A percentile compares a stretch with the other conserved stretches of the same genome.
These are phyloP conservation scores for Penicillium sp. DNA, from an alignment of 2,329 filamentous ascomycete species.

Conservation along the genomic window DNA sequence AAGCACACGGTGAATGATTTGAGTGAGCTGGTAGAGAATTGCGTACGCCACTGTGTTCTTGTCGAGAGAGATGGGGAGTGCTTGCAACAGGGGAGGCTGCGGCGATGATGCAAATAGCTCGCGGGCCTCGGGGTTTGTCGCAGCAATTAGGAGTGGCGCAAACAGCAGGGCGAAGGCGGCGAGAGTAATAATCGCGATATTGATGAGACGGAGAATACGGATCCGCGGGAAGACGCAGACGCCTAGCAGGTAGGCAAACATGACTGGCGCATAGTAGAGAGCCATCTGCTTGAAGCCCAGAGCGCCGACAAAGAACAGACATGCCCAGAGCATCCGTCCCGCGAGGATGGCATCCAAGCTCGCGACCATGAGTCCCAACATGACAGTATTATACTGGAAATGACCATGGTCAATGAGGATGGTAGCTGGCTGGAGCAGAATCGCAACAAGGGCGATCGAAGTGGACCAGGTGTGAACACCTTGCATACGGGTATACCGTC, in stretches of 20 bases:
- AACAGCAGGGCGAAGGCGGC: conserved; percentile 75
- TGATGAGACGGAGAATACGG: conserved; percentile 69
- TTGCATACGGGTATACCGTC: conserved; percentile 76
- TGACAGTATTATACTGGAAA: conserved; percentile 98
- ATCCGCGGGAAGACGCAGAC: conserved; percentile 78
- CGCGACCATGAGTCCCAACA: conserved; percentile 88
- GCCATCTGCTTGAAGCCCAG: conserved; percentile 99
- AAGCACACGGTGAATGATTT: conserved; percentile 90
- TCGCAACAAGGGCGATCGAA: conserved; percentile 82
- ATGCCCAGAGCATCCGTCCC: conserved; percentile 82
- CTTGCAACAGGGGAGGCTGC: conserved; percentile 64
- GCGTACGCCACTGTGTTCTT: conserved; percentile 73
- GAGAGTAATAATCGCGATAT: conserved; percentile 74
- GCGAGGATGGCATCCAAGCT: conserved; percentile 88
- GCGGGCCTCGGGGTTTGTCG: conserved; percentile 69
- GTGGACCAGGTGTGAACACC: conserved; percentile 80
- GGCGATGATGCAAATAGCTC: conserved; percentile 66
- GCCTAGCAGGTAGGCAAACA: conserved; percentile 90
- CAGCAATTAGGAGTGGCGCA: conserved; percentile 73
- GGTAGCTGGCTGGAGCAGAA: conserved; percentile 87
- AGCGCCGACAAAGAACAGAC: conserved; percentile 89
- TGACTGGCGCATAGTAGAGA: conserved; percentile 89
- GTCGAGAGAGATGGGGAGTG: conserved; percentile 64
- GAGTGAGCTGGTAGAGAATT: conserved; percentile 74
- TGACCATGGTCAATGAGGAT: conserved; percentile 94